Conservation (phyloP, 805 yeast genomes). For the Pichia scutulata region DNA sequence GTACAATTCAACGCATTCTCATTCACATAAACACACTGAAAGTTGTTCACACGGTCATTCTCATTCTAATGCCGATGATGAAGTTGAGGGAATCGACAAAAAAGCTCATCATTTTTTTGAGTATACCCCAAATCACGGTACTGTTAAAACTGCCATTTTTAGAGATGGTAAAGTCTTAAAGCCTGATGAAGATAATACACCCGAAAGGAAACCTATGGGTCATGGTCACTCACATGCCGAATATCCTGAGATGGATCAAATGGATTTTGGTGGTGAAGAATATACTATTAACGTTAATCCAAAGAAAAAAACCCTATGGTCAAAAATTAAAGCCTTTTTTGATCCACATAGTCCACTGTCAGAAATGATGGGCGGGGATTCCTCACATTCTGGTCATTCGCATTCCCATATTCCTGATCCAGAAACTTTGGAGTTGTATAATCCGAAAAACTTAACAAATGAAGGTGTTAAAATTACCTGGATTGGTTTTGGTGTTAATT, state of each 20-base stretch:
- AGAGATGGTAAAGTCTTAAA: slow-evolving; percentile 8
- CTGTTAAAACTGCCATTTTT: slow-evolving; percentile 6
- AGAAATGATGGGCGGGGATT: slow-evolving; percentile 16
- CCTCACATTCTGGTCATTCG: slow-evolving; percentile 16
- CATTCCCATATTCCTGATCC: slow-evolving; percentile 37
- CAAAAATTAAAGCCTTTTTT: slow-evolving; percentile 27
- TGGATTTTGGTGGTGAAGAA: slow-evolving; percentile 26
- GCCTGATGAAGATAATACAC: slow-evolving; percentile 1
- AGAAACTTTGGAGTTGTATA: slow-evolving; percentile 37
- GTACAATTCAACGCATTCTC: slow-evolving; percentile 3
- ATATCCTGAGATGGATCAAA: slow-evolving; percentile 21
- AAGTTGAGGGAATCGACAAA: background rate
- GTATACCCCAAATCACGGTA: slow-evolving; percentile 4
- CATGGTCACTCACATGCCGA: slow-evolving; percentile 27
- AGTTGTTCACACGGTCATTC: slow-evolving; percentile 7
- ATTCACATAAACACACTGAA: slow-evolving; percentile 1
- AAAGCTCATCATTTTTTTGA: slow-evolving; percentile 16
- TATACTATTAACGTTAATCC: slow-evolving; percentile 19
- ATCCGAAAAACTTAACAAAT: slow-evolving; percentile 44
- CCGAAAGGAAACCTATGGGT: slow-evolving; percentile 6
- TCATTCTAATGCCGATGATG: background rate
- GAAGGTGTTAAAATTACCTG: slow-evolving; percentile 92
- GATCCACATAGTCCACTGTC: slow-evolving; percentile 30
- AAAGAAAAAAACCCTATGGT: slow-evolving; percentile 19
- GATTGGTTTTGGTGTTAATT: slow-evolving; percentile 79